These are phyloP conservation scores for Clavulina sp. DNA, from an alignment of 768 basidiomycete genomes.

Conservation along the genomic window DNA sequence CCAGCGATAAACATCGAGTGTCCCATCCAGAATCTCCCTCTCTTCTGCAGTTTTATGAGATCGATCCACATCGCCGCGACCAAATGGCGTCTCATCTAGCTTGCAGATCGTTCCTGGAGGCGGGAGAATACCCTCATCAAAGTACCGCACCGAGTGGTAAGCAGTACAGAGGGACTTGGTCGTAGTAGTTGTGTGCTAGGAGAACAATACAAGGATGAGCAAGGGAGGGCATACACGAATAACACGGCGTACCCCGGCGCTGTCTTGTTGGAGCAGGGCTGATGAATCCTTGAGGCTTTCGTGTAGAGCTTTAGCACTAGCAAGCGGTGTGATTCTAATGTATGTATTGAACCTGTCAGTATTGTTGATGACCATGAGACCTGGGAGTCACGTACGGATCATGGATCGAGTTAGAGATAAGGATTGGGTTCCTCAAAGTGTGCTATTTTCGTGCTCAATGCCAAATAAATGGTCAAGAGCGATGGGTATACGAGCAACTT, in stretches of 20 bases:
- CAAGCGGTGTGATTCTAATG: too few relatives aligned
- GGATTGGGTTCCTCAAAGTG: slow-evolving; percentile 3
- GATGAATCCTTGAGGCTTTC: not conserved
- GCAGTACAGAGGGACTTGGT: not conserved
- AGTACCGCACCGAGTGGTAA: not conserved
- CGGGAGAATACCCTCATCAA: not conserved
- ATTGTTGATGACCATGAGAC: not conserved
- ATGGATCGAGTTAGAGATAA: not conserved
- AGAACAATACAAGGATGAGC: not conserved
- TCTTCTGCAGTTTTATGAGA: too few relatives aligned
- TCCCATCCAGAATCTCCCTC: too few relatives aligned
- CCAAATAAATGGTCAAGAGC: too few relatives aligned
- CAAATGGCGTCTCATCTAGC: not conserved
- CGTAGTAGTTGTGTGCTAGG: not conserved
- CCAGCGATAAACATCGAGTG: too few relatives aligned
- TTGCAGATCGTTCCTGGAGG: not conserved
- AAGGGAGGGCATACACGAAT: not conserved
- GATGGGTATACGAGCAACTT: too few relatives aligned
- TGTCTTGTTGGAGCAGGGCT: not conserved
- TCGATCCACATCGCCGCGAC: too few relatives aligned
- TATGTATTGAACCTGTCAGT: not conserved
- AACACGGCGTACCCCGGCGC: not conserved
- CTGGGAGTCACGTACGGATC: not conserved
- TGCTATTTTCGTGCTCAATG: too few relatives aligned
- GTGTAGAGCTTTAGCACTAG: not conserved